Percentiles rank a stretch among this genome's conserved stretches.
Conservation (phyloP, 257 asterid genomes). For the Petrea volubilis region DNA sequence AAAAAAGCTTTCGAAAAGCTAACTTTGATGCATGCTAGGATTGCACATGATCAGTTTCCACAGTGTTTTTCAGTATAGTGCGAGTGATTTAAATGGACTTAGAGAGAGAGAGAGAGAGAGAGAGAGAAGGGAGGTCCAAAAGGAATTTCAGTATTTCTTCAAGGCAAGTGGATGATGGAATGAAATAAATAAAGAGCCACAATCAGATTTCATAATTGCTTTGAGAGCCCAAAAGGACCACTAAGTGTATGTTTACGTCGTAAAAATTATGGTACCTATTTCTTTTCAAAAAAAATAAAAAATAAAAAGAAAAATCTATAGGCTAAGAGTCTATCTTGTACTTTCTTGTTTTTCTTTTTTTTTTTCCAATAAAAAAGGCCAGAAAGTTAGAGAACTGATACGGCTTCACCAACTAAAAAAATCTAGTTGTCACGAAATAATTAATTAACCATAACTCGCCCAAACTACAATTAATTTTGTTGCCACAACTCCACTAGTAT, state of each 20-base stretch:
- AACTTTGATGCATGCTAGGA: not conserved
- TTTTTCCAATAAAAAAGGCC: too few species aligned
- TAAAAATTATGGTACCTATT: conserved; percentile 3
- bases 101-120: not conserved
- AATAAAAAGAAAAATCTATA: too few species aligned
- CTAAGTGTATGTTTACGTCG: conserved; percentile 27
- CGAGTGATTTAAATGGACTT: not conserved
- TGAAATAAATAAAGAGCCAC: not conserved
- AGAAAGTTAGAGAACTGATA: too few species aligned
- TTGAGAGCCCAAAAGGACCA: conserved; percentile 35
- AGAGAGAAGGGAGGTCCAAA: not conserved
- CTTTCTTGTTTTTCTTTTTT: too few species aligned
- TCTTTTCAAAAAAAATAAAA: not conserved
- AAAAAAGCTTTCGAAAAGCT: not conserved
- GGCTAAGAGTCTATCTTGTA: not conserved
- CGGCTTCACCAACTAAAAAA: too few species aligned
- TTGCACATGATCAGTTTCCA: not conserved
- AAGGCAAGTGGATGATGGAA: not conserved
- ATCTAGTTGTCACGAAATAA: too few species aligned
- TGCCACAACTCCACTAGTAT: too few species aligned
- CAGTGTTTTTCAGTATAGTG: not conserved
- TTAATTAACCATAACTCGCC: too few species aligned
- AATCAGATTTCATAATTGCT: conserved; percentile 28
- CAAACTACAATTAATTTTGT: too few species aligned
- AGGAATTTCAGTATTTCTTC: not conserved